Base-by-base conservation (phyloP, 495 filamentous ascomycete genomes). In the Aspergillus asperescens region DNA sequence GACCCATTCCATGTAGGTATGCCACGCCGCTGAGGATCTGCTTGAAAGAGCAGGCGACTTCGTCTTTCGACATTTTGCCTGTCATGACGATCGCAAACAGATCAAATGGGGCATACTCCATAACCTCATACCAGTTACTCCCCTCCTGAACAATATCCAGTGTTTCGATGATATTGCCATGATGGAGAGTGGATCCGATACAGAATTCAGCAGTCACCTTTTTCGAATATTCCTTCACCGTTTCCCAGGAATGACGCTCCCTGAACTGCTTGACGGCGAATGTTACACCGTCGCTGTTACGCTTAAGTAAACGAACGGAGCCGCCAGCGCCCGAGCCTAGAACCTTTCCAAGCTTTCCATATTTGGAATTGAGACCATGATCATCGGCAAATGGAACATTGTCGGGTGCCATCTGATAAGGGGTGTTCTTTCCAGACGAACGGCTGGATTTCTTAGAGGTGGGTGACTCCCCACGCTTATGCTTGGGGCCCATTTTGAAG, bases 201-300 rank as follows among this genome's bases (percentile, higher is more conserved):
- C 93, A 99, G 68, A 97, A 99, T 66, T 99, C 93, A 2, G 93
- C 93, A n/a, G 94, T 99, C 48, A 99, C 85, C 62, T 99, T 99
- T 71, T 99, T 99, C 54, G 89, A 88, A 55, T 99, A 99, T 55
- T 97, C 94, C 55, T 86, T 87, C 70, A 93, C 82, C 4, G 85
- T 88, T 66, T 99, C 93, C 70, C 96, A 96, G 4, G 86, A 82
- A 72, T 99, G 92, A 28, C 91, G 83, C 45, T 92, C 84, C 27
- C 93, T 79, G 64, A 99, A 97, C 61, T 99, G 90, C 66, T 99
- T 99, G 24, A 96, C 94, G 2, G 93, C 93, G 71, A 99, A 97
- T 3, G 93, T 95, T 9, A 87, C 84, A 8, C 86, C 85, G 57
- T 97, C 94, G 50, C 85, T 90, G 52, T 82, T 88, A 48, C 94